phyloP scores from a whole-genome alignment of 2,329 filamentous ascomycete species.

The Colletotrichum navitas region DNA sequence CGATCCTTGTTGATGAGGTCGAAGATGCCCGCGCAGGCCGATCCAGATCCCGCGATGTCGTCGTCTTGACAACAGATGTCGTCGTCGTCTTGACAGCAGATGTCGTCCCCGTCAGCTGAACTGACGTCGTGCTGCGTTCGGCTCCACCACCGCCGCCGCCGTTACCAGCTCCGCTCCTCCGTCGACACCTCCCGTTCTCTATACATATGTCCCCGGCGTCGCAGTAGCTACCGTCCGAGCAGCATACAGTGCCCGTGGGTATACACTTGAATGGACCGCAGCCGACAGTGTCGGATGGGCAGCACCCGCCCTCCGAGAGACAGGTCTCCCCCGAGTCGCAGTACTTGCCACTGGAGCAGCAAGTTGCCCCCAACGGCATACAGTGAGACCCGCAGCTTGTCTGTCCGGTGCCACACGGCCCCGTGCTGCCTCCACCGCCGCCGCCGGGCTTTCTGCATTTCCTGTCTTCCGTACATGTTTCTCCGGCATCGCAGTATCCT shows the following conservation, averaged over 20 bases:
- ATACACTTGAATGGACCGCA: not conserved
- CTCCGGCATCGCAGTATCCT: not conserved
- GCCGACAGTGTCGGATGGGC: not conserved
- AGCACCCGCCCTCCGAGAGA: not conserved
- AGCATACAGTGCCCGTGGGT: not conserved
- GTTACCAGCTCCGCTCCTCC: not conserved
- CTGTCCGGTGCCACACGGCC: not conserved
- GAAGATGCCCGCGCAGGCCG: not conserved
- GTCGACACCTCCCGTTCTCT: not conserved
- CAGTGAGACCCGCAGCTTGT: not conserved
- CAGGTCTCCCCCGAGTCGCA: not conserved
- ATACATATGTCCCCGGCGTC: not conserved
- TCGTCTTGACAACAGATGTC: not conserved
- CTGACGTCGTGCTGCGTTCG: not conserved
- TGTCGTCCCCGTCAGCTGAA: not conserved
- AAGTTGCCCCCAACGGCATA: not conserved
- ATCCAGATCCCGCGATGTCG: not conserved
- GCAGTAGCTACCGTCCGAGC: not conserved
- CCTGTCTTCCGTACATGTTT: not conserved
- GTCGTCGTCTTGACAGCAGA: not conserved
- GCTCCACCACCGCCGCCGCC: not conserved
- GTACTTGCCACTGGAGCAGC: not conserved
- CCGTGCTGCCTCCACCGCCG: not conserved
- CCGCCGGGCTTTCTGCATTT: not conserved
- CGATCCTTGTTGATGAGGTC: not conserved